A percentile compares a stretch with the other conserved stretches of the same genome.
Evolutionary conservation across 2,329 filamentous ascomycete genomes (phyloP).

Genomic region (Clonostachys chloroleuca): DNA sequence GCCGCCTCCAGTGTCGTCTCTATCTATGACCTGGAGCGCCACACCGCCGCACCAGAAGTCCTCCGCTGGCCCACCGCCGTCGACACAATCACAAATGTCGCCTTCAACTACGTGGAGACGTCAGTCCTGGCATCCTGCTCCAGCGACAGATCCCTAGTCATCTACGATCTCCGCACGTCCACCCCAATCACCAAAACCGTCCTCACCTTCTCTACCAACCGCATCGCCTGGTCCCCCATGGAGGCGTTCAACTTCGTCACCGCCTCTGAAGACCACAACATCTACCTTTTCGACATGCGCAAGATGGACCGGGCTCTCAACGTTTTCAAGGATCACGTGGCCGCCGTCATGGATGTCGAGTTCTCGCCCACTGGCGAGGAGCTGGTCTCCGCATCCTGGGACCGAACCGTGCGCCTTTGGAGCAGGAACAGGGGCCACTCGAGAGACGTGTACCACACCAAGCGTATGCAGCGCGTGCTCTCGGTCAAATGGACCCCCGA

Average conservation of each 20-base stretch:
- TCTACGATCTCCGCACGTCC: slow-evolving; percentile 88
- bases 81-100: slow-evolving; percentile 84
- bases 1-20: slow-evolving; percentile 73
- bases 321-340: slow-evolving; percentile 83
- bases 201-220: slow-evolving; percentile 78
- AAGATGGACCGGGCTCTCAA: slow-evolving; percentile 86
- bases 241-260: slow-evolving; percentile 94
- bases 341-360: slow-evolving; percentile 93
- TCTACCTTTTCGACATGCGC: slow-evolving; percentile 86
- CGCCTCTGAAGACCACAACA: slow-evolving; percentile 91
- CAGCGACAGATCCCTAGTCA: slow-evolving; percentile 78
- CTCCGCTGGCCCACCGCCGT: slow-evolving; percentile 83
- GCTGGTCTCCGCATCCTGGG: slow-evolving; percentile 81
- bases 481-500: slow-evolving; percentile 82
- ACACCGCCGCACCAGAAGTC: slow-evolving; percentile 76
- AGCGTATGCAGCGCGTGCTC: slow-evolving; percentile 95
- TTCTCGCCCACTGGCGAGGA: slow-evolving; percentile 94
- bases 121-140: slow-evolving; percentile 83
- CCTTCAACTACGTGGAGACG: slow-evolving; percentile 93
- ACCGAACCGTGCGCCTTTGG: slow-evolving; percentile 86
- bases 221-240: slow-evolving; percentile 91
- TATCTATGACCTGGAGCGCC: slow-evolving; percentile 82
- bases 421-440: slow-evolving; percentile 75
- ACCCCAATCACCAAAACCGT: slow-evolving; percentile 78
- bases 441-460: slow-evolving; percentile 93